Conservation (phyloP, 345 rosid species). For the Salix brachista region DNA sequence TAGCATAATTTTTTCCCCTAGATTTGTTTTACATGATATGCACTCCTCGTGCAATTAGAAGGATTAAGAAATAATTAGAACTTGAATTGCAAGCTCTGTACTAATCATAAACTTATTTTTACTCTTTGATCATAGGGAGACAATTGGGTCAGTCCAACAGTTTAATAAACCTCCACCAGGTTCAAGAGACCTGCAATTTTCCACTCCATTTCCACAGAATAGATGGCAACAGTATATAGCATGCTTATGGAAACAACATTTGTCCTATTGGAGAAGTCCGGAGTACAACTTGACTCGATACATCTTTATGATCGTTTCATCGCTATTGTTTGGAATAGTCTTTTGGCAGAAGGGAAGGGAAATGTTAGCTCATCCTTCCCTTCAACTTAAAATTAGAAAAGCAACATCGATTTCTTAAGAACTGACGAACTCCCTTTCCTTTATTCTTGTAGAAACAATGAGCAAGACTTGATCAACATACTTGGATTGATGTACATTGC, state of each 20-base stretch:
- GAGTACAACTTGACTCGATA: conserved; percentile 44
- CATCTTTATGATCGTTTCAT: conserved; percentile 15
- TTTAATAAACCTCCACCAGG: conserved; percentile 29
- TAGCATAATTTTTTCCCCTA: too few species aligned
- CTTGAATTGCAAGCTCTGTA: too few species aligned
- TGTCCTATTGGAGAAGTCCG: conserved; percentile 64
- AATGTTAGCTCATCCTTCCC: too few species aligned
- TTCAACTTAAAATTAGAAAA: not conserved
- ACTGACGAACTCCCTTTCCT: not conserved
- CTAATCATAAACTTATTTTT: too few species aligned
- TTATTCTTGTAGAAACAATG: not conserved
- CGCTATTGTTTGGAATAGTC: conserved; percentile 38
- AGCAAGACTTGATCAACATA: not conserved
- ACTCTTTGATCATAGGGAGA: conserved; percentile 24
- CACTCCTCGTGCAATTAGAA: too few species aligned
- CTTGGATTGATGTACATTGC: too few species aligned
- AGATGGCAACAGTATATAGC: conserved; percentile 44
- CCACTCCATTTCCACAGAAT: conserved; percentile 33
- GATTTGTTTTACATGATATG: too few species aligned
- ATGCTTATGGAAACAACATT: conserved; percentile 58
- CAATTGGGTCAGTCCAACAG: conserved; percentile 10
- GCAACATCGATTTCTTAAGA: not conserved
- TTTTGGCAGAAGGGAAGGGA: conserved; percentile 49
- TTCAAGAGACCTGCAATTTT: conserved; percentile 27
- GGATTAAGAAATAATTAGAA: too few species aligned